Evolutionary conservation across 2,329 filamentous ascomycete genomes (phyloP).

Genomic region (Botryosphaeria agaves): DNA sequence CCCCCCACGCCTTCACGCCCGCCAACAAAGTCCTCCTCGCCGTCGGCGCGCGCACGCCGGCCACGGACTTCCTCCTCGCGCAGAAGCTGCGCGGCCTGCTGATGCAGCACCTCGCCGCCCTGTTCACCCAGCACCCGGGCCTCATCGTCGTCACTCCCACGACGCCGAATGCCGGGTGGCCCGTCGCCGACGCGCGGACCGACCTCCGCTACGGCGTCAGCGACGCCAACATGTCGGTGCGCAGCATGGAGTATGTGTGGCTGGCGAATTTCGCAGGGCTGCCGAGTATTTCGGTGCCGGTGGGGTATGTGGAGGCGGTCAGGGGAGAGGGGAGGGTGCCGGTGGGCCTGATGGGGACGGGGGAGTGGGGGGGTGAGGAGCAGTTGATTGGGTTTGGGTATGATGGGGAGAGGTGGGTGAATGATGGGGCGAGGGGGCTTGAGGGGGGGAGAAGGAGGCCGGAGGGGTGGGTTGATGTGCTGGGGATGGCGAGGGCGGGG

Average conservation of each 20-base stretch:
- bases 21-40: slow-evolving; percentile 54
- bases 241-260: slow-evolving; percentile 74
- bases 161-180: slow-evolving; percentile 59
- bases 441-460: slow-evolving; percentile 18
- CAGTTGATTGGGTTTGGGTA: slow-evolving; percentile 33
- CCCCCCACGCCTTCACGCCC: slow-evolving; percentile 40
- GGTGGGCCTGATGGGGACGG: slow-evolving; percentile 36
- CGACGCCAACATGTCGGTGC: slow-evolving; percentile 55
- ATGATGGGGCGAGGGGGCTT: slow-evolving; percentile 14
- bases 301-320: slow-evolving; percentile 48
- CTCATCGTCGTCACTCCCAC: slow-evolving; percentile 68
- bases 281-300: slow-evolving; percentile 57
- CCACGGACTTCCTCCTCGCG: slow-evolving; percentile 53
- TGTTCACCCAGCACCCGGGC: slow-evolving; percentile 55
- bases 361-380: slow-evolving; percentile 37
- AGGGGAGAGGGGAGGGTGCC: slow-evolving; percentile 40
- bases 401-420: slow-evolving; percentile 31
- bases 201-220: slow-evolving; percentile 47
- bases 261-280: slow-evolving; percentile 68
- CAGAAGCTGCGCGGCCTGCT: slow-evolving; percentile 57
- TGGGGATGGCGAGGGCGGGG: slow-evolving; percentile 10
- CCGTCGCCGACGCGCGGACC: slow-evolving; percentile 40
- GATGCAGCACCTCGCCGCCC: slow-evolving; percentile 59
- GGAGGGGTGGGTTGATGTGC: slow-evolving; percentile 21
- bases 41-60: slow-evolving; percentile 45